These are phyloP conservation scores for Suhomyces choctaworum DNA, from an alignment of 1,139 yeast genomes.

Conservation along the genomic window DNA sequence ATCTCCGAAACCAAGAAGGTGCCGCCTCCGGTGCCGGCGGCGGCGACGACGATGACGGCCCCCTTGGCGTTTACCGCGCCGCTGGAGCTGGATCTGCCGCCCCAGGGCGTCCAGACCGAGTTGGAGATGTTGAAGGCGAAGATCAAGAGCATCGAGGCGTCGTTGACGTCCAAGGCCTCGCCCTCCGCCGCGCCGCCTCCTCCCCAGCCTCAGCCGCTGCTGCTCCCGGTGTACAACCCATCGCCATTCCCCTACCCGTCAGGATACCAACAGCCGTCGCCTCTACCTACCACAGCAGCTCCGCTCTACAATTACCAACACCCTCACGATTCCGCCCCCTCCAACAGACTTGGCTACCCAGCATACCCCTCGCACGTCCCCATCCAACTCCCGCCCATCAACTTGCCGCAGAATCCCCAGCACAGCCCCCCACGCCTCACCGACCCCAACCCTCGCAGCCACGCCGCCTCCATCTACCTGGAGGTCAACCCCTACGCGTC, in stretches of 20 bases:
- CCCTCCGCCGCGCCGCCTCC: not conserved
- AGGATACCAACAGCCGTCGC: constrained; percentile 1
- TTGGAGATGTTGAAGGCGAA: constrained; percentile 38
- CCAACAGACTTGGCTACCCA: constrained; percentile 1
- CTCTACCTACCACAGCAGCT: not conserved
- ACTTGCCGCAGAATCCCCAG: constrained; percentile 1
- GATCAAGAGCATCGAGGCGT: constrained; percentile 45
- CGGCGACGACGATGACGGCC: not conserved
- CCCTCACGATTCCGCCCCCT: not conserved
- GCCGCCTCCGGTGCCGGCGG: not conserved
- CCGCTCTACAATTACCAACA: constrained; percentile 1
- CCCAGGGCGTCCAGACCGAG: constrained; percentile 7
- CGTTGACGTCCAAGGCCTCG: constrained; percentile 22
- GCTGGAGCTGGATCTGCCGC: no score
- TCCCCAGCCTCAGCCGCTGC: not conserved
- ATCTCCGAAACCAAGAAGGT: constrained; percentile 2
- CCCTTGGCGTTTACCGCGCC: not conserved
- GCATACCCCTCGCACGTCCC: constrained; percentile 9
- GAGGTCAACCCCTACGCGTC: constrained; percentile 30
- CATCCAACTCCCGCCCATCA: constrained; percentile 15
- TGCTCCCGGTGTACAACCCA: constrained; percentile 1
- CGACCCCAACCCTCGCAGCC: not conserved
- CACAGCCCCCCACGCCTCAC: constrained; percentile 1
- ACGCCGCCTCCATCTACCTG: constrained; percentile 18
- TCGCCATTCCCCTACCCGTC: constrained; percentile 3